A percentile compares a stretch with the other conserved stretches of the same genome.
These are phyloP conservation scores for Tulasnella sp. DNA, from an alignment of 768 basidiomycete genomes.

Conservation along the genomic window DNA sequence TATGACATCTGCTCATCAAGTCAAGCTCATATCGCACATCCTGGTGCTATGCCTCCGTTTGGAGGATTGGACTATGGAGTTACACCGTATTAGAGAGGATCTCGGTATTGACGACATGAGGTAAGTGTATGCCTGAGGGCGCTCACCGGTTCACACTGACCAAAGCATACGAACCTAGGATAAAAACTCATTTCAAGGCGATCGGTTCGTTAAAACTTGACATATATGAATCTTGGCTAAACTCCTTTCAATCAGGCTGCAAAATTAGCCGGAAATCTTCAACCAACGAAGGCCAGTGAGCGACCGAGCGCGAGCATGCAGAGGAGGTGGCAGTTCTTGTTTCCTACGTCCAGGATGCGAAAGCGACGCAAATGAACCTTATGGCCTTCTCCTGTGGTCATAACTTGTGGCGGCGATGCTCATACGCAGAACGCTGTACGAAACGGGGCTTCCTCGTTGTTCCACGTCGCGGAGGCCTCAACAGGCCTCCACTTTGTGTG, in stretches of 20 bases:
- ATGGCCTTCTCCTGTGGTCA: not conserved
- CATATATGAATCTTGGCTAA: not conserved
- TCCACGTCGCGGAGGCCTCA: too few species aligned
- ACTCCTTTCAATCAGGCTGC: not conserved
- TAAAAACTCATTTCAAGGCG: not conserved
- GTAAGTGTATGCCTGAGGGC: not conserved
- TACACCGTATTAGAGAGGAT: conserved; percentile 4
- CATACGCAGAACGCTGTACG: not conserved
- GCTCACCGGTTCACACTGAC: not conserved
- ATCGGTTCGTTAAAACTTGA: not conserved
- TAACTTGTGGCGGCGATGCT: not conserved
- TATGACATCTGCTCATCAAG: conserved; percentile 2
- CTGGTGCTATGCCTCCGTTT: not conserved
- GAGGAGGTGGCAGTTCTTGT: not conserved
- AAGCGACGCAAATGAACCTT: not conserved
- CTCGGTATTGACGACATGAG: not conserved
- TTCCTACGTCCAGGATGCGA: not conserved
- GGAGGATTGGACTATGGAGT: not conserved
- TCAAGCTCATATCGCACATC: not conserved
- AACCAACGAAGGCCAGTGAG: not conserved
- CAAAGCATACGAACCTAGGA: not conserved
- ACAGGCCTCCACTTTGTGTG: too few species aligned
- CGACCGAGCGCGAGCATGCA: not conserved
- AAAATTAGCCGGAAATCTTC: not conserved
- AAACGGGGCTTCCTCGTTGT: too few species aligned